Conservation (phyloP, 805 yeast species). For the Zygotorulaspora florentina region DNA sequence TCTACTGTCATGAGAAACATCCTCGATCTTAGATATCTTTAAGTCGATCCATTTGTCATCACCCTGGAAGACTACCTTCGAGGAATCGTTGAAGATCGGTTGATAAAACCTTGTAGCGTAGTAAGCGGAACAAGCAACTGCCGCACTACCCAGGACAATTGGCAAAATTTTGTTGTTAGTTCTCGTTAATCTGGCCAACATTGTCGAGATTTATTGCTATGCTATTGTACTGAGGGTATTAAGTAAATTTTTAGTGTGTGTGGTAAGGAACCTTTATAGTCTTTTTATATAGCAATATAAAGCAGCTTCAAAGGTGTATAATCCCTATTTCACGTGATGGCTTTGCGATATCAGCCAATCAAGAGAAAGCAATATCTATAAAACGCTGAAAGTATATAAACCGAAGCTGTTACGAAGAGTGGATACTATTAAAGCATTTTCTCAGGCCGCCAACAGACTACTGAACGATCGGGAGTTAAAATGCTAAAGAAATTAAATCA, state of each 20-base stretch:
- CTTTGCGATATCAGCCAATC: constrained; percentile 11
- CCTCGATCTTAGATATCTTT: constrained; percentile 42
- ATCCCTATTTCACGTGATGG: constrained; percentile 6
- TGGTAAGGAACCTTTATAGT: no score
- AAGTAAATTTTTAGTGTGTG: no score
- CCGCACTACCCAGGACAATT: constrained; percentile 46
- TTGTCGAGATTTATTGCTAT: constrained; percentile 1
- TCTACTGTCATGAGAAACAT: constrained; percentile 60
- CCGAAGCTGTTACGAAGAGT: not conserved
- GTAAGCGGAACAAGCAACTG: constrained; percentile 37
- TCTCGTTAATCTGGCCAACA: constrained; percentile 27
- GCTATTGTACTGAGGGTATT: no score
- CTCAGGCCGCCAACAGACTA: not conserved
- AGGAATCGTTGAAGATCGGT: constrained; percentile 35
- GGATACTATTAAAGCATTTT: not conserved
- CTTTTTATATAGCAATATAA: not conserved
- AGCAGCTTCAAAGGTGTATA: not conserved
- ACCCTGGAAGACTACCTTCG: constrained; percentile 52
- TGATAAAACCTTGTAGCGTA: constrained; percentile 29
- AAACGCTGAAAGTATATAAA: not conserved
- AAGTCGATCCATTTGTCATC: constrained; percentile 70
- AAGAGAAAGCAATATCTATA: constrained; percentile 3
- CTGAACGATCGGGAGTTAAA: not conserved
- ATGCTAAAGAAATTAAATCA: constrained; percentile 23
- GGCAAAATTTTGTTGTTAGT: constrained; percentile 31